Conservation (phyloP, 305 asterid genomes). For the Fraxinus baroniana region DNA sequence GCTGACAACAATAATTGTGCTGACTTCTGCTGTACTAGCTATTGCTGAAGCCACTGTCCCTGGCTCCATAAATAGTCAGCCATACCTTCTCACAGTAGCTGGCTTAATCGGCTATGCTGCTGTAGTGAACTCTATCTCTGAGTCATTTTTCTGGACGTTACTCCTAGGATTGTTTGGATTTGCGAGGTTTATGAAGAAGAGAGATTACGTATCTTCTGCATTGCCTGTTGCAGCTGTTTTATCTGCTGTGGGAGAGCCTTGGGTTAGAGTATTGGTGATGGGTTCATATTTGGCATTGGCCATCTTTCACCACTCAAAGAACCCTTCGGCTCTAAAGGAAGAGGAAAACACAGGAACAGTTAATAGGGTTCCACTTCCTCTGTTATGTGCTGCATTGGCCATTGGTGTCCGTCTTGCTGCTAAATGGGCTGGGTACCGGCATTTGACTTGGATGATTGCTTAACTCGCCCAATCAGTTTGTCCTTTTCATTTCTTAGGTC, state of each 20-base stretch:
- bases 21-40: conserved; percentile 66
- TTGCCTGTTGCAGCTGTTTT: conserved; percentile 80
- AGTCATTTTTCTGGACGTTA: conserved; percentile 71
- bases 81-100: conserved; percentile 59
- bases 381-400: conserved; percentile 69
- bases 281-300: conserved; percentile 63
- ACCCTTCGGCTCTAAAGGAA: conserved; percentile 28
- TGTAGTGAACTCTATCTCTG: conserved; percentile 63
- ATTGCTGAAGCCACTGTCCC: conserved; percentile 73
- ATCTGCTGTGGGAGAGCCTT: conserved; percentile 90
- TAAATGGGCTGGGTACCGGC: conserved; percentile 89
- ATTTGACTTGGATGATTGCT: conserved; percentile 91
- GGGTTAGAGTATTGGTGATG: conserved; percentile 64
- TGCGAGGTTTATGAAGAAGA: conserved; percentile 58
- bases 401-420: conserved; percentile 73
- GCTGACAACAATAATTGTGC: conserved; percentile 56
- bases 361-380: conserved; percentile 59
- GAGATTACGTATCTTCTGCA: conserved; percentile 71
- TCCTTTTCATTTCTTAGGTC: background rate
- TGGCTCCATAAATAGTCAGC: conserved; percentile 71
- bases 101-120: conserved; percentile 75
- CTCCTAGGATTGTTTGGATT: conserved; percentile 64
- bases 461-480: conserved; percentile 19
- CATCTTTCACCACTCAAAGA: conserved; percentile 39
- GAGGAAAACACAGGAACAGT: conserved; percentile 29